These are phyloP conservation scores for Kitagawia praeruptora DNA, from an alignment of 129 eudicot genomes.

Conservation along the genomic window DNA sequence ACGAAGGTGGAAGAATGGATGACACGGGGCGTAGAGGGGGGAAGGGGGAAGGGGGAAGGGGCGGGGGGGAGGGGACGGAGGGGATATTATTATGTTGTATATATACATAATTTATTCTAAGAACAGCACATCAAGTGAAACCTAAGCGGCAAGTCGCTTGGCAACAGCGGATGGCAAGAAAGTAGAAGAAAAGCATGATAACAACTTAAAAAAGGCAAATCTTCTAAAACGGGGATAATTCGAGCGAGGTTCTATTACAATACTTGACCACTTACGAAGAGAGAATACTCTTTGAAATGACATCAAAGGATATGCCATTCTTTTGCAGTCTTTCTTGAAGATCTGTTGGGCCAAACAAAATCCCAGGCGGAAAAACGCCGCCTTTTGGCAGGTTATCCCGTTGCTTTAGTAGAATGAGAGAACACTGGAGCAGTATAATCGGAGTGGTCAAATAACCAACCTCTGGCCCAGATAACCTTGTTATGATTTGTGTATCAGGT, in stretches of 20 bases:
- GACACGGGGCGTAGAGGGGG: too few relatives aligned
- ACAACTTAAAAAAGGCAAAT: too few relatives aligned
- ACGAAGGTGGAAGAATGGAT: too few relatives aligned
- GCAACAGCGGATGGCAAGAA: too few relatives aligned
- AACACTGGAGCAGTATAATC: constrained; percentile 67
- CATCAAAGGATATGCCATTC: constrained; percentile 77
- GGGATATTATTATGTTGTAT: too few relatives aligned
- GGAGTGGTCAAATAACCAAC: constrained; percentile 75
- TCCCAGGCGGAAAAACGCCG: constrained; percentile 75
- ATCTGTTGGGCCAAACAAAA: constrained; percentile 70
- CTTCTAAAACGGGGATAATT: too few relatives aligned
- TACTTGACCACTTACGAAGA: constrained; percentile 2
- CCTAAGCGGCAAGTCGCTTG: too few relatives aligned
- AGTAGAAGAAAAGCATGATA: too few relatives aligned
- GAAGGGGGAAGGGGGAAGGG: too few relatives aligned
- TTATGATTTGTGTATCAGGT: constrained; percentile 61
- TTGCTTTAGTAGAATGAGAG: constrained; percentile 40
- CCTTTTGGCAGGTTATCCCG: constrained; percentile 69
- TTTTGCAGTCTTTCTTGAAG: constrained; percentile 68
- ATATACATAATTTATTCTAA: too few relatives aligned
- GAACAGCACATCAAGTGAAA: too few relatives aligned
- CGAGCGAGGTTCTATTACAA: not conserved
- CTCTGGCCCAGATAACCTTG: constrained; percentile 78
- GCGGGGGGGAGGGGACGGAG: too few relatives aligned
- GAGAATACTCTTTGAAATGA: constrained; percentile 42